Base-by-base conservation (phyloP, 2,329 filamentous ascomycete genomes). In the Allantophomopsis lycopodina region DNA sequence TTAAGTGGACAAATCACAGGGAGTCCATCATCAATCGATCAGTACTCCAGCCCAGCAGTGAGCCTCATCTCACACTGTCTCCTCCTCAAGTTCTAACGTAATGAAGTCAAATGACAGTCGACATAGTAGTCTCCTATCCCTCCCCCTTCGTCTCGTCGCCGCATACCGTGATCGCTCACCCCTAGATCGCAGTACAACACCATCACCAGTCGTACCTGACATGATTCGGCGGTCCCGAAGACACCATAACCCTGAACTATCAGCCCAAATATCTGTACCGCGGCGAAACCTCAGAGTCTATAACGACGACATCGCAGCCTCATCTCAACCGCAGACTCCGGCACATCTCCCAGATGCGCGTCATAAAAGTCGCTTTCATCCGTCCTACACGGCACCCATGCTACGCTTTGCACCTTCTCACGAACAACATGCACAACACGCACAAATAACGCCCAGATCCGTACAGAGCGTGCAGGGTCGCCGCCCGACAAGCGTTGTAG, bases 311-410 rank as follows among this genome's bases (percentile, higher is more conserved):
- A 40, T 65, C 35, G 59, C 66, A 7, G 56, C 64, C 16, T 55
- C 55, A 5, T 53, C 51, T 8, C 68, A 71, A 44, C 66, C 68
- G n/a, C 66, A 66, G 47, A 71, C 69, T 10, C 66, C 68, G 16
- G 56, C 57, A 35, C 60, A 69, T 40, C 48, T 71, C n/a, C 65
- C 67, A 1, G 67, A 68, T 50, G 57, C 63, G 36, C 61, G 64
- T 10, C 66, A 69, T 44, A 61, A 55, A 38, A 66, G 65, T 40
- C 61, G 60, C 23, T 53, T 64, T 28, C 52, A 55, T 12, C 61
- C 60, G 10, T 54, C 62, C 12, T 65, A 63, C 46, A 70, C 67
- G 11, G 64, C 60, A 10, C 65, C 67, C 12, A 47, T 52, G 14
- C 42, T 49, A 36, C 44, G 23, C 23, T 28, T 28, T 8, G 23